Evolutionary conservation across 2,329 filamentous ascomycete species (phyloP).

Genomic region (Neofusicoccum kwambonambiense): DNA sequence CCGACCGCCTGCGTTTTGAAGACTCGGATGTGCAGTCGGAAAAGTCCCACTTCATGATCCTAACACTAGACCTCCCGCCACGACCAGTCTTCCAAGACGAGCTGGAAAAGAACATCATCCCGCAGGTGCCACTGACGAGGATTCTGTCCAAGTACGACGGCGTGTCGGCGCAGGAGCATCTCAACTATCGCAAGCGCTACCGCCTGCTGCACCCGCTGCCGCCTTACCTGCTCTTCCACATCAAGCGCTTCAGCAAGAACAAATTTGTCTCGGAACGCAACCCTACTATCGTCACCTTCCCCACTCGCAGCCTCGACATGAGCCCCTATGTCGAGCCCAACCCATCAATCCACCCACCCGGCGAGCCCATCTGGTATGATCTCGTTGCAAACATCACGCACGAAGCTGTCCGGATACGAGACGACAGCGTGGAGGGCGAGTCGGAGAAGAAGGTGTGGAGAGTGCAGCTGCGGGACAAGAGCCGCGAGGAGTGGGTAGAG

Average conservation of each 20-base stretch:
- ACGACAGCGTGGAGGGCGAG: constrained; percentile 83
- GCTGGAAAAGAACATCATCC: constrained; percentile 92
- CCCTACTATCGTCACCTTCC: constrained; percentile 96
- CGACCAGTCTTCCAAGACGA: constrained; percentile 96
- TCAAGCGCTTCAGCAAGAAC: constrained; percentile 95
- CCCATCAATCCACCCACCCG: constrained; percentile 64
- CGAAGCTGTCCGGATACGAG: constrained; percentile 73
- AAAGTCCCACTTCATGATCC: constrained; percentile 77
- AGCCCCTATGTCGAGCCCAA: constrained; percentile 89
- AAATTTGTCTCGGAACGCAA: constrained; percentile 96
- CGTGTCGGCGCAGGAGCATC: constrained; percentile 78
- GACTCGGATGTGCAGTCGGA: constrained; percentile 82
- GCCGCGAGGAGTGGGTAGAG: constrained; percentile 83
- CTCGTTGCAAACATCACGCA: constrained; percentile 92
- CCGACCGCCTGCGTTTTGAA: constrained; percentile 87
- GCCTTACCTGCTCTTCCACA: constrained; percentile 87
- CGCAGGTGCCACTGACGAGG: constrained; percentile 72
- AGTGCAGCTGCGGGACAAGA: constrained; percentile 81
- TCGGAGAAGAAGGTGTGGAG: constrained; percentile 95
- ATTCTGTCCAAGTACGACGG: constrained; percentile 94
- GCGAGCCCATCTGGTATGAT: constrained; percentile 91
- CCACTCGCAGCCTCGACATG: constrained; percentile 80
- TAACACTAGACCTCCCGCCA: constrained; percentile 88
- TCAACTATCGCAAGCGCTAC: constrained; percentile 85
- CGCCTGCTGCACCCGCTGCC: constrained; percentile 86